A percentile compares a stretch with the other conserved stretches of the same genome.
Conservation (phyloP, 176 grass and related monocot genomes). For the Rhynchospora tenuis region DNA sequence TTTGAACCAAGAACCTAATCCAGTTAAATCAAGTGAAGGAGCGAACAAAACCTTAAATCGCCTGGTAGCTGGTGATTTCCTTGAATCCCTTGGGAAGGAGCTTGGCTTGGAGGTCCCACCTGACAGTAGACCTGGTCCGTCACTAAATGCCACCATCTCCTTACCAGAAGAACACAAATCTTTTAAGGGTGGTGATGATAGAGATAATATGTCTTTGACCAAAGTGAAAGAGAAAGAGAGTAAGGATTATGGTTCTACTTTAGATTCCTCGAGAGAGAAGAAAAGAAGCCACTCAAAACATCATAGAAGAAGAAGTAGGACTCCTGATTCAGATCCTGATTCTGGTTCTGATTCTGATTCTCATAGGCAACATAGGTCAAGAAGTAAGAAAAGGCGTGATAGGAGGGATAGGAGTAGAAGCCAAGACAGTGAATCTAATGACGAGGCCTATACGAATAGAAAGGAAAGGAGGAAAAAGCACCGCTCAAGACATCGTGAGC, state of each 20-base stretch:
- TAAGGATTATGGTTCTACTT: conserved; percentile 23
- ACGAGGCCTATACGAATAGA: conserved; percentile 38
- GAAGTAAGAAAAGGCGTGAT: conserved; percentile 30
- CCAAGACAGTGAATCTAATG: conserved; percentile 46
- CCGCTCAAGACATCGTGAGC: conserved; percentile 34
- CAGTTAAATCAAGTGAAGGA: conserved; percentile 74
- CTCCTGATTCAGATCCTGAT: conserved; percentile 38
- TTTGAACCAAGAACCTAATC: conserved; percentile 39
- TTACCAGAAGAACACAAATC: conserved; percentile 27
- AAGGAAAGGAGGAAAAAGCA: conserved; percentile 49
- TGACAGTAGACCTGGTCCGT: conserved; percentile 37
- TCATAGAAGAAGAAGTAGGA: conserved; percentile 30
- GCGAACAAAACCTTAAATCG: conserved; percentile 87
- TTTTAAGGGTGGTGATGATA: conserved; percentile 19
- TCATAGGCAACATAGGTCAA: conserved; percentile 28
- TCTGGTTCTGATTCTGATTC: conserved; percentile 39
- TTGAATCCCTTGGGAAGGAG: conserved; percentile 94
- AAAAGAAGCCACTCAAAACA: conserved; percentile 52
- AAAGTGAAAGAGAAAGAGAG: conserved; percentile 32
- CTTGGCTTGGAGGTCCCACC: conserved; percentile 78
- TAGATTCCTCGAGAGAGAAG: conserved; percentile 51
- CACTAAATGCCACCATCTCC: conserved; percentile 26
- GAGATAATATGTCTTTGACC: not conserved
- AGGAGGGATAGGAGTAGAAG: conserved; percentile 39
- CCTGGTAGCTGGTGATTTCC: conserved; percentile 87